A percentile compares a stretch with the other conserved stretches of the same genome.
These are phyloP conservation scores for Pyrenophora teres DNA, from an alignment of 2,329 filamentous ascomycete species.

Conservation along the genomic window DNA sequence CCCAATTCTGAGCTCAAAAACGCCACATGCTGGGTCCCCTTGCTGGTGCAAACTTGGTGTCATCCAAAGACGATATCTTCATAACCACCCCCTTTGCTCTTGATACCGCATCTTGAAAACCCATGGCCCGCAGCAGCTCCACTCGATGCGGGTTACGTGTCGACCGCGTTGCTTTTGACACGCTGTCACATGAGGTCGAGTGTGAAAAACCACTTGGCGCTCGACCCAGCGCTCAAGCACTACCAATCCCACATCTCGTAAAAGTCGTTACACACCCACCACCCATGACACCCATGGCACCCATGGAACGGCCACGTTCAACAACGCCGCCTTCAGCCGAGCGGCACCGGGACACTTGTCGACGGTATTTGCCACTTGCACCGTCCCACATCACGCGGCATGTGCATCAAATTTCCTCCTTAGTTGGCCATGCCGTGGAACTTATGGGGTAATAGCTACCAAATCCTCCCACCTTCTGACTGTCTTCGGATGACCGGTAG, in stretches of 20 bases:
- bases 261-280: conserved; percentile 17
- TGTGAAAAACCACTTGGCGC: not conserved
- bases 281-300: not conserved
- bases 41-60: not conserved
- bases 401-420: conserved; percentile 18
- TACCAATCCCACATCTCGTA: conserved; percentile 41
- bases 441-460: conserved; percentile 13
- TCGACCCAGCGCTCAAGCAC: not conserved
- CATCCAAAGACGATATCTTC: too few relatives aligned
- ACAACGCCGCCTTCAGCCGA: conserved; percentile 15
- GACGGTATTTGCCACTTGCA: conserved; percentile 22
- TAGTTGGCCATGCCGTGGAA: conserved; percentile 16
- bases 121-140: too few relatives aligned
- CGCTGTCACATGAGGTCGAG: conserved; percentile 9
- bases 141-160: too few relatives aligned
- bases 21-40: conserved; percentile 2
- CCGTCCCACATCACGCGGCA: conserved; percentile 30
- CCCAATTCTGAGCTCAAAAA: conserved; percentile 28
- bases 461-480: conserved; percentile 3
- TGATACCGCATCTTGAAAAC: too few relatives aligned
- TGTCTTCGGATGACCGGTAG: not conserved
- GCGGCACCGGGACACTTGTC: conserved; percentile 12
- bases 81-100: too few relatives aligned
- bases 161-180: conserved; percentile 1
- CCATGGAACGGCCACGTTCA: conserved; percentile 18